A percentile compares a stretch with the other conserved stretches of the same genome.
Evolutionary conservation across 2,329 filamentous ascomycete genomes (phyloP).

Genomic region (Boeremia lycopersici): DNA sequence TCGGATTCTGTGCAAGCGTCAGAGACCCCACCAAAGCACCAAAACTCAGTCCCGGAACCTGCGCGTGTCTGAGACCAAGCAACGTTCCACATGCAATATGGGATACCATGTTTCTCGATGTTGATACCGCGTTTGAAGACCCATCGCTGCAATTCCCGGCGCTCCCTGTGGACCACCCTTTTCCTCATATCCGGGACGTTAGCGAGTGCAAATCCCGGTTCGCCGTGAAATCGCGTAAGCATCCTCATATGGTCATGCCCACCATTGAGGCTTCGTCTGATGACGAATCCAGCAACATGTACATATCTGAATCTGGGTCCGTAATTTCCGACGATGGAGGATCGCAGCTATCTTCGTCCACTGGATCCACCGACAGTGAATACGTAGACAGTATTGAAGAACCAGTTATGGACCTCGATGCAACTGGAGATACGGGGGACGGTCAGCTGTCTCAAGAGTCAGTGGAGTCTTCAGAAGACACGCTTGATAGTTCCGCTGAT

Average conservation of each 20-base stretch:
- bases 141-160: not conserved
- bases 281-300: conserved; percentile 7
- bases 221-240: not conserved
- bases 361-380: not conserved
- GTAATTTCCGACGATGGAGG: not conserved
- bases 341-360: not conserved
- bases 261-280: not conserved
- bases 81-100: conserved; percentile 34
- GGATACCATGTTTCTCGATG: conserved; percentile 39
- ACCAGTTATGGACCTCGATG: not conserved
- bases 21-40: conserved; percentile 16
- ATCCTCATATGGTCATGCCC: not conserved
- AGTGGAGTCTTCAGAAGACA: not conserved
- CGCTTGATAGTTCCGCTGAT: not conserved
- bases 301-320: conserved; percentile 8
- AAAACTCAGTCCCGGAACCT: conserved; percentile 8
- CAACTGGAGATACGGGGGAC: not conserved
- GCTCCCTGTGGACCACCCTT: not conserved
- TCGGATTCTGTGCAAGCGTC: conserved; percentile 35
- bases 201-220: conserved; percentile 16
- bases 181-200: conserved; percentile 19
- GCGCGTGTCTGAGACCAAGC: conserved; percentile 18
- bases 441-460: not conserved
- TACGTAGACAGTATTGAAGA: not conserved
- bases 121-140: conserved; percentile 28